Evolutionary conservation across 306 rosid genomes (phyloP).

Genomic region (Cercis canadensis): DNA sequence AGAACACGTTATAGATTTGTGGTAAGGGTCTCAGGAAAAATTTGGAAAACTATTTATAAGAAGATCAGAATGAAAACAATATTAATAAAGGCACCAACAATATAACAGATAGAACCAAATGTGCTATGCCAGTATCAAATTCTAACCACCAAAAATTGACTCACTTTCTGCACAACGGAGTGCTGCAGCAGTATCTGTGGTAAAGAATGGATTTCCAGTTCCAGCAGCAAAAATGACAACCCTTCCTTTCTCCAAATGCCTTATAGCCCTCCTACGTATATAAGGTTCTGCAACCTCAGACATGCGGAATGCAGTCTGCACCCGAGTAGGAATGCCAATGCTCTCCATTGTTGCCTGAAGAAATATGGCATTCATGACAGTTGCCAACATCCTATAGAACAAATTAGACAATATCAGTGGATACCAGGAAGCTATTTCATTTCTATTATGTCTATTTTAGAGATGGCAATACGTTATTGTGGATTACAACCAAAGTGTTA

Average conservation of each 20-base stretch:
- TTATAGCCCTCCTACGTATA: slow-evolving; percentile 92
- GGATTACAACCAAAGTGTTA: slow-evolving; percentile 1
- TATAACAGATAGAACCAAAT: neutral
- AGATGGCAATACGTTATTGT: neutral
- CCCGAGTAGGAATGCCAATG: slow-evolving; percentile 95
- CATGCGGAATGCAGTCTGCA: slow-evolving; percentile 98
- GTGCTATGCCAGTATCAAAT: slow-evolving; percentile 2
- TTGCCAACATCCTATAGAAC: slow-evolving; percentile 87
- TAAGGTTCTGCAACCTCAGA: slow-evolving; percentile 99
- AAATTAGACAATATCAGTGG: slow-evolving; percentile 19
- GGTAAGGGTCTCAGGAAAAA: neutral
- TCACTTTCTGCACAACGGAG: slow-evolving; percentile 97
- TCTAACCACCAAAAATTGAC: slow-evolving; percentile 29
- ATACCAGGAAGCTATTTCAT: neutral
- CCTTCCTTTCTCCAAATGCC: slow-evolving; percentile 96
- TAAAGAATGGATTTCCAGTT: slow-evolving; percentile 96
- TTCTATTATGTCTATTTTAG: neutral
- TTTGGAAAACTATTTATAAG: slow-evolving; percentile 6
- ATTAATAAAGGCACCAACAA: slow-evolving; percentile 8
- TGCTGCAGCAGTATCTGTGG: slow-evolving; percentile 97
- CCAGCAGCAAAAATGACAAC: slow-evolving; percentile 99
- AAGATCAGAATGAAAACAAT: slow-evolving; percentile 19
- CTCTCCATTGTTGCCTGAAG: slow-evolving; percentile 99
- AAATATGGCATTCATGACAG: slow-evolving; percentile 96
- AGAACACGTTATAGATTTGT: slow-evolving; percentile 7